Percentiles rank a stretch among this genome's conserved stretches.
These are phyloP conservation scores for Tolypocladium guangdongense DNA, from an alignment of 2,329 filamentous ascomycete species.

Conservation along the genomic window DNA sequence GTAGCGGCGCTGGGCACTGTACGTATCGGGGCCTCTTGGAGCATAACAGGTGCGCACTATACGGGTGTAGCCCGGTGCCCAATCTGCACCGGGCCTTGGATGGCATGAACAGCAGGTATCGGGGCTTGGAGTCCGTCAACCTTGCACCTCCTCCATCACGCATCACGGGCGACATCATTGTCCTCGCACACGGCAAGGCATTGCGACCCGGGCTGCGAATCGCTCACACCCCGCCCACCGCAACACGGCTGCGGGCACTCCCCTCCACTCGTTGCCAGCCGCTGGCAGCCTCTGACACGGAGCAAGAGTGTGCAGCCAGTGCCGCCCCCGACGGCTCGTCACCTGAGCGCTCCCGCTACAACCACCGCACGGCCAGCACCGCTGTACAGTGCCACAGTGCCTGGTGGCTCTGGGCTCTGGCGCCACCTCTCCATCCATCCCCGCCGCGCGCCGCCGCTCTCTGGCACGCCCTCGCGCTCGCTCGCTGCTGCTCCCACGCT, in stretches of 20 bases:
- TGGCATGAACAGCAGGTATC: not conserved
- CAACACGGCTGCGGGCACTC: not conserved
- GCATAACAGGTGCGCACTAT: not conserved
- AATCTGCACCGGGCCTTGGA: slow-evolving; percentile 1
- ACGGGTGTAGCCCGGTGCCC: slow-evolving; percentile 1
- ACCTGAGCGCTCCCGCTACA: not conserved
- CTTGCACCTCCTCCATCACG: not conserved
- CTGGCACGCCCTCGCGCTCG: slow-evolving; percentile 5
- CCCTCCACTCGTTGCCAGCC: not conserved
- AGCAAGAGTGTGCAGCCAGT: not conserved
- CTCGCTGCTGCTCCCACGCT: slow-evolving; percentile 4
- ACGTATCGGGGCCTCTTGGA: not conserved
- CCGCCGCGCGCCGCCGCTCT: not conserved
- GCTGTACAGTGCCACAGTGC: not conserved
- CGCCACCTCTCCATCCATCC: not conserved
- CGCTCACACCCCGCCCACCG: not conserved
- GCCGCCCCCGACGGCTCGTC: slow-evolving; percentile 1
- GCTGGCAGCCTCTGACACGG: not conserved
- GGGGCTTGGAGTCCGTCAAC: not conserved
- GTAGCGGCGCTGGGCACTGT: not conserved
- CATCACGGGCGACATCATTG: not conserved
- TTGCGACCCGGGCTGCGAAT: not conserved
- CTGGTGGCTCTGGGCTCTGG: not conserved
- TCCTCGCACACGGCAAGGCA: not conserved
- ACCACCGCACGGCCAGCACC: not conserved